Base-by-base conservation (phyloP, 257 asterid species). In the Primulina eburnea region DNA sequence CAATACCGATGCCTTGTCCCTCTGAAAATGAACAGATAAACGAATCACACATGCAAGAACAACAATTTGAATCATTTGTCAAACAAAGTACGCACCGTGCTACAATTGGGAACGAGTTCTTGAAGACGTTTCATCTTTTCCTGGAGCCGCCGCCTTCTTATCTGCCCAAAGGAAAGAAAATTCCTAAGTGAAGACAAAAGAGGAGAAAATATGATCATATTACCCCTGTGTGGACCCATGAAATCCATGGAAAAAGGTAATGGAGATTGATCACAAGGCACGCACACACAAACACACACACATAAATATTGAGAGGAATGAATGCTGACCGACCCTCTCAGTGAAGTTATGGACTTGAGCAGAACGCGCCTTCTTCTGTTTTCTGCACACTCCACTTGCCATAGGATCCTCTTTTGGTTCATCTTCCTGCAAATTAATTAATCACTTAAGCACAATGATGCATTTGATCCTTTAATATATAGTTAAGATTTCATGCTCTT, bases 31-130 rank as follows among this genome's bases (percentile, higher is more conserved):
- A 7, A 61, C 26, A 62, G 7, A 33, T 21, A 29, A 17, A 72
- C 33, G 1, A 21, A 7, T 12, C 20, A 62, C 21, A 65, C 33
- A 50, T 32, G 37, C n/a, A 12, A 58, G 26, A 29, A 24, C 26
- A 8, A 12, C 16, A 14, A n/a, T 12, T 28, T 1, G 3, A 28
- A 28, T 20, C 30, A 34, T 33, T 59, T 2, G 5, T 11, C 20
- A 56, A 40, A 7, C 7, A 5, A 53, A 77, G 37, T 37, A 37
- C 84, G 77, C 57, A 21, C 24, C 24, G 24, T 71, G 3, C 57
- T 72, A 43, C 84, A 77, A 21, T 79, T 75, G 63, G 87, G 87
- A 35, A 82, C 67, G 26, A 82, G 71, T 43, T 82, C 81, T 43
- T 72, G 77, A 38, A 82, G 77, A 21, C 56, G 12, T 56, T 60